Conservation (phyloP, 345 rosid genomes). For the Psidium friedrichsthalianum region DNA sequence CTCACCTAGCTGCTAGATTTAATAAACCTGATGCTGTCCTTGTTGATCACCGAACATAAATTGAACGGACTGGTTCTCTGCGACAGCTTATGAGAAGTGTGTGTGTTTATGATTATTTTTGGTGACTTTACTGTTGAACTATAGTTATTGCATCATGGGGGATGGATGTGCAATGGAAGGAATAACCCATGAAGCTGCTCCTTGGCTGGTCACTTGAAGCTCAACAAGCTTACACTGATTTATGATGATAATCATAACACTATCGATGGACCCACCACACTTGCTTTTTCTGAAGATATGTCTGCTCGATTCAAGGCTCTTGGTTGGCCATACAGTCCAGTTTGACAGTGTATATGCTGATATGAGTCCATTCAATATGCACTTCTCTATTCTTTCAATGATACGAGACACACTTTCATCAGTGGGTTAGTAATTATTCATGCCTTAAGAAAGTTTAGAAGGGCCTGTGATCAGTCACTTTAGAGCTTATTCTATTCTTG, state of each 20-base stretch:
- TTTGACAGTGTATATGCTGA: constrained; percentile 7
- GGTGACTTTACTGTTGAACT: neutral
- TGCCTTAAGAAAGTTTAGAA: neutral
- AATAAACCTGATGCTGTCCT: constrained; percentile 23
- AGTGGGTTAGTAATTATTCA: constrained; percentile 6
- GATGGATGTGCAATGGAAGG: constrained; percentile 46
- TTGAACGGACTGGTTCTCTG: neutral
- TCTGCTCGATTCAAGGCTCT: constrained; percentile 21
- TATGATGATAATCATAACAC: constrained; percentile 28
- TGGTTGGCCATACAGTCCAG: constrained; percentile 20
- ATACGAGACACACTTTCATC: constrained; percentile 23
- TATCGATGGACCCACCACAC: constrained; percentile 17
- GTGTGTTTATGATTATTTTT: neutral
- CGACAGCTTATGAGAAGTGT: neutral
- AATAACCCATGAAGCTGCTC: constrained; percentile 33
- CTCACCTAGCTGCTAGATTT: constrained; percentile 26
- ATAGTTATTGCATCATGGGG: constrained; percentile 23
- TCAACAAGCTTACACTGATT: constrained; percentile 21
- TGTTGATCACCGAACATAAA: constrained; percentile 21
- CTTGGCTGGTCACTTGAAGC: constrained; percentile 31
- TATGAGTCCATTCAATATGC: constrained; percentile 7
- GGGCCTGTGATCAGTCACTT: neutral
- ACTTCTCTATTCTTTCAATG: constrained; percentile 3
- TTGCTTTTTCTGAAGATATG: constrained; percentile 25
- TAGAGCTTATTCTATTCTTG: neutral